phyloP scores from a whole-genome alignment of 371 early-diverging fungal genomes.

The Syncephalis plumigaleata region DNA sequence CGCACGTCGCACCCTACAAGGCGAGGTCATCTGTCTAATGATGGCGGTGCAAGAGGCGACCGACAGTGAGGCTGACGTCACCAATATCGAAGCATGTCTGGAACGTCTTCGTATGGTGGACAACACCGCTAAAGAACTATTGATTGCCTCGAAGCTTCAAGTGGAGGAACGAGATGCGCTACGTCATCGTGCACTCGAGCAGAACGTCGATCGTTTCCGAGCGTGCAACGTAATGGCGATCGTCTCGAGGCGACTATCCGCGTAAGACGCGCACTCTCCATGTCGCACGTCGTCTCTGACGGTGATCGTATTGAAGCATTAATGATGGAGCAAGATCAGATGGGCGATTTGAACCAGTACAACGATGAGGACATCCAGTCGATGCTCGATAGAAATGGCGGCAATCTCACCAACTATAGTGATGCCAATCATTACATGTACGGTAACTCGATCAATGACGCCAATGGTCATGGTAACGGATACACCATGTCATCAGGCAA shows the following conservation, averaged over 20 bases:
- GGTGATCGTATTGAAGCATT: background rate
- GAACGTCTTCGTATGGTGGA: constrained; percentile 15
- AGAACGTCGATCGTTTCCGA: constrained; percentile 11
- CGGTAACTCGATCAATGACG: too few relatives aligned
- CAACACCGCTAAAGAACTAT: constrained; percentile 14
- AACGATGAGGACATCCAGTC: too few relatives aligned
- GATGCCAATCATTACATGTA: too few relatives aligned
- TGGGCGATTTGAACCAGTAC: background rate
- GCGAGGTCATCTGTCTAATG: constrained; percentile 13
- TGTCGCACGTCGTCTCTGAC: constrained; percentile 1
- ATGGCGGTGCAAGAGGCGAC: constrained; percentile 14
- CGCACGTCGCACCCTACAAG: constrained; percentile 11
- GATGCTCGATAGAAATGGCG: too few relatives aligned
- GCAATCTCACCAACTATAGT: too few relatives aligned
- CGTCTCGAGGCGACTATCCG: background rate
- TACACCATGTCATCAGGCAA: too few relatives aligned
- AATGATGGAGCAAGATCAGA: background rate
- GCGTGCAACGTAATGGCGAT: background rate
- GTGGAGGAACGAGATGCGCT: constrained; percentile 17
- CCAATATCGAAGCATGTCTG: constrained; percentile 11
- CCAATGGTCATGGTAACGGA: too few relatives aligned
- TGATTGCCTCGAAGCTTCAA: constrained; percentile 13
- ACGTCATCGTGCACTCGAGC: constrained; percentile 4
- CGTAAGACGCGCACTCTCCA: constrained; percentile 4
- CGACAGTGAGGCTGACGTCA: constrained; percentile 10